A percentile compares a stretch with the other conserved stretches of the same genome.
Conservation (phyloP, 305 asterid genomes). For the Fraxinus nigra region DNA sequence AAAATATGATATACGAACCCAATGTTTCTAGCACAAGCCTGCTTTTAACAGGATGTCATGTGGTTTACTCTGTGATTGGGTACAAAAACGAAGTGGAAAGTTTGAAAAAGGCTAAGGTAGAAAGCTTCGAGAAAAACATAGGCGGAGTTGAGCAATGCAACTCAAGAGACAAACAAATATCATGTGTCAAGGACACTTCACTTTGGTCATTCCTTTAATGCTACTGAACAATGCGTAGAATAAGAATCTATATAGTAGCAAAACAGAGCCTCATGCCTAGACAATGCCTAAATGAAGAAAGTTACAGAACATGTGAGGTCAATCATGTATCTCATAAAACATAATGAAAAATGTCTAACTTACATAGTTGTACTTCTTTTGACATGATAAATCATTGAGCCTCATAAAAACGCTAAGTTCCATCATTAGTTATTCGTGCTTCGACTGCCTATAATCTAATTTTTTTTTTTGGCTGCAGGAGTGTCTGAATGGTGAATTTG, state of each 20-base stretch:
- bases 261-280: not conserved
- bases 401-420: not conserved
- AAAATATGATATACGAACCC: not conserved
- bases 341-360: not conserved
- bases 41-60: not conserved
- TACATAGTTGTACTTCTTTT: not conserved
- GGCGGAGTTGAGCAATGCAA: not conserved
- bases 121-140: not conserved
- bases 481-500: constrained; percentile 96
- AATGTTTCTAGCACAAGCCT: not conserved
- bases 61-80: not conserved
- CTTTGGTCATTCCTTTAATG: not conserved
- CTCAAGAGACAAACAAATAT: not conserved
- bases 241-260: not conserved
- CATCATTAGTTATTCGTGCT: not conserved
- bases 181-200: not conserved
- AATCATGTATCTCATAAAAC: not conserved
- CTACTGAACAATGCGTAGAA: not conserved
- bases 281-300: not conserved
- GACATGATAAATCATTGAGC: not conserved
- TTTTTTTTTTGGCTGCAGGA: constrained; percentile 48
- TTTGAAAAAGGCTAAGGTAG: not conserved
- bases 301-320: not conserved
- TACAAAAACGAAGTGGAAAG: not conserved
- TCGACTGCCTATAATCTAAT: constrained; percentile 5